Base-by-base conservation (phyloP, 306 rosid genomes). In the Prunus salicina region DNA sequence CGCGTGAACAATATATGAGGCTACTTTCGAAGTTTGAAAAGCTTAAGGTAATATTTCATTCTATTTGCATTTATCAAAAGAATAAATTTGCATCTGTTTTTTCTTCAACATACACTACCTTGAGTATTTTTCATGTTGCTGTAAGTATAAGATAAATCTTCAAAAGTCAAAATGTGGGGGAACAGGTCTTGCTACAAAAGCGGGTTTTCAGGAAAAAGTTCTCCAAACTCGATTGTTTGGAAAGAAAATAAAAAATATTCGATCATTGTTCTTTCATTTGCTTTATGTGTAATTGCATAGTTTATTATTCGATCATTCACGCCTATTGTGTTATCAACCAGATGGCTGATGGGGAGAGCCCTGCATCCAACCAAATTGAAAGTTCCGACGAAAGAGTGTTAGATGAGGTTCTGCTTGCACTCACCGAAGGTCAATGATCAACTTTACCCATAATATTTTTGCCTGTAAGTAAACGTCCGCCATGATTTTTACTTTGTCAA, bases 1-100 rank as follows among this genome's bases (percentile, higher is more conserved):
- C 93, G 13, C 81, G 90, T 10, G 84, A 78, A 76, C 97, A 91
- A 78, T 91, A 91, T 58, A 82, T 81, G 90, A 88, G 93, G 84
- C 82, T 90, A 49, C 80, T 80, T 70, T 62, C 77, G 64, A 87
- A 85, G 56, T 87, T 80, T 75, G 79, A 84, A 28, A 90, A 82
- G 63, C 78, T 76, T 72, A 69, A 85, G 91, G 91, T 91, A 80
- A 30, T 57, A 34, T 78, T 68, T 20, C 61, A 22, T 66, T 50
- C 43, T 72, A 45, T 60, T 25, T 57, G 25, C 69, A 34, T 10
- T 22, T 43, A 45, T 20, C 34, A 10, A 47, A 11, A 7, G 52
- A 7, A 38, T 7, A 38, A 6, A 38, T 38, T 6, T 38, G 43
- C 43, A 47, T 12, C 13, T 49, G 13, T 49, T 12, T 58, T 68